Percentiles rank a stretch among this genome's conserved stretches.
Evolutionary conservation across 1,139 yeast genomes (phyloP).

Genomic region (Pichia norvegensis): DNA sequence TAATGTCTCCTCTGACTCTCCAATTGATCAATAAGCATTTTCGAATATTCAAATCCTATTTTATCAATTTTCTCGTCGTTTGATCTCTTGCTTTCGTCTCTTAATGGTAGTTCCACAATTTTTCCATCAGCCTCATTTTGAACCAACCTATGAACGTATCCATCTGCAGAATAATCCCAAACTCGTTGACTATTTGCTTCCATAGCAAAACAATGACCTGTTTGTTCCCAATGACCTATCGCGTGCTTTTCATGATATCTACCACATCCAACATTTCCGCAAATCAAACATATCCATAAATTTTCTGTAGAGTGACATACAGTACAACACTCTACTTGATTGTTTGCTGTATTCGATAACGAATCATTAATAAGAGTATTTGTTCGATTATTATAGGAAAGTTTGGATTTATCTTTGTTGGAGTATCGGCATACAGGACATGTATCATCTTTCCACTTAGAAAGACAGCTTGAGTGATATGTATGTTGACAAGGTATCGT

Average conservation of each 20-base stretch:
- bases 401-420: conserved; percentile 22
- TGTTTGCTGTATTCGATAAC: not conserved
- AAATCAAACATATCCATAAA: conserved; percentile 83
- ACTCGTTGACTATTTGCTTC: conserved; percentile 78
- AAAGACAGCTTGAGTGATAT: conserved; percentile 81
- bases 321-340: conserved; percentile 32
- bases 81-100: conserved; percentile 19
- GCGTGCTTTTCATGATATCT: conserved; percentile 87
- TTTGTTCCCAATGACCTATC: conserved; percentile 63
- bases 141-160: conserved; percentile 78
- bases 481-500: conserved; percentile 94
- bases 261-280: conserved; percentile 89
- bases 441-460: conserved; percentile 85
- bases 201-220: conserved; percentile 91
- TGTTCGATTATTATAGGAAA: not conserved
- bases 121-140: conserved; percentile 85
- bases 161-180: conserved; percentile 94
- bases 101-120: conserved; percentile 55
- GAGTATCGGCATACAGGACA: conserved; percentile 92
- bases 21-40: conserved; percentile 66
- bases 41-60: conserved; percentile 72
- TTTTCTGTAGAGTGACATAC: conserved; percentile 59
- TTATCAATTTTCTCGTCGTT: conserved; percentile 31
- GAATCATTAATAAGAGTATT: not conserved
- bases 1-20: conserved; percentile 88